Conservation (phyloP, 495 filamentous ascomycete species). For the Chaetomium fimeti region DNA sequence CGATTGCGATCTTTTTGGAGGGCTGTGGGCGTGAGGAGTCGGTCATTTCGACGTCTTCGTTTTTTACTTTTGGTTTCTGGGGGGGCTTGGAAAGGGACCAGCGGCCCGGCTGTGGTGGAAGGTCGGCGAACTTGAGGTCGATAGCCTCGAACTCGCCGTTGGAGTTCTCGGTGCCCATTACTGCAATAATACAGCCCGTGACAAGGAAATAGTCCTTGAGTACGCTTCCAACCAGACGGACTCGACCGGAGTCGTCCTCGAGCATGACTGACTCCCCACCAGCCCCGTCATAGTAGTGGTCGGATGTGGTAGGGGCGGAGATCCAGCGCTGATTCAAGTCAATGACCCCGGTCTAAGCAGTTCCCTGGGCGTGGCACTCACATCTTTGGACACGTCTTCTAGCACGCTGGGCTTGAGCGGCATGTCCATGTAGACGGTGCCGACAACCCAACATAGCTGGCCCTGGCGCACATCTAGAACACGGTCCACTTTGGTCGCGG, state of each 20-base stretch:
- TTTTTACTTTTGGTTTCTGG: conserved; percentile 36
- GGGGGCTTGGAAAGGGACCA: conserved; percentile 58
- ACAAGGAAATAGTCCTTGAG: conserved; percentile 68
- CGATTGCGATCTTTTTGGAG: conserved; percentile 73
- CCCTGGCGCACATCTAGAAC: conserved; percentile 96
- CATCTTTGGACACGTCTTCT: conserved; percentile 90
- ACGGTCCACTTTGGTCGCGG: conserved; percentile 69
- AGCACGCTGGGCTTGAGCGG: conserved; percentile 94
- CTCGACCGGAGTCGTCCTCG: conserved; percentile 93
- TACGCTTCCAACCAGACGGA: conserved; percentile 69
- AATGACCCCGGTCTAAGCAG: not conserved
- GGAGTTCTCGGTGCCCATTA: conserved; percentile 86
- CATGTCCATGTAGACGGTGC: conserved; percentile 97
- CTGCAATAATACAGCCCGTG: conserved; percentile 88
- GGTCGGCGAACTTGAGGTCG: conserved; percentile 80
- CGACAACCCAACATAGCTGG: conserved; percentile 90
- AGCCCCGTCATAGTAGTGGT: conserved; percentile 67
- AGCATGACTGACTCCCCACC: conserved; percentile 72
- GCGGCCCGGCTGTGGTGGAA: conserved; percentile 74
- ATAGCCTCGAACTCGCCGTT: conserved; percentile 92
- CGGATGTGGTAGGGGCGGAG: conserved; percentile 71
- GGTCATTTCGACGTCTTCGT: conserved; percentile 47
- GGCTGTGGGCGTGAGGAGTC: conserved; percentile 37
- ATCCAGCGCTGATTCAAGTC: conserved; percentile 68
- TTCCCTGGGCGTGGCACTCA: conserved; percentile 41